Base-by-base conservation (phyloP, 306 rosid genomes). In the Abrus precatorius region DNA sequence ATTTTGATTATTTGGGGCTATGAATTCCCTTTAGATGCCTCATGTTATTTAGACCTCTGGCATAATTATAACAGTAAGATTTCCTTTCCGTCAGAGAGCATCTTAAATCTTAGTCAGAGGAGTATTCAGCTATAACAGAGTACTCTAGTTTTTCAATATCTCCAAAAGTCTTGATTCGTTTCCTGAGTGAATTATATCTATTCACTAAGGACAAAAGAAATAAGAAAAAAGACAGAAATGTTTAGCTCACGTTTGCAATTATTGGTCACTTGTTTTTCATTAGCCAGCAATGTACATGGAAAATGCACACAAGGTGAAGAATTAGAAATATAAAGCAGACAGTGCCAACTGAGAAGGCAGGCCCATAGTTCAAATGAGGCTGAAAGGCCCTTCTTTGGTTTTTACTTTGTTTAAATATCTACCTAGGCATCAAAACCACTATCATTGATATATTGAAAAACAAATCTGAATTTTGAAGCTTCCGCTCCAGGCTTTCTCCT, bases 401-500 rank as follows among this genome's bases (percentile, higher is more conserved):
- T 66, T 62, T 20, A 20, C 79, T 80, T 75, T 84, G 89, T 85
- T 88, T 87, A 48, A 88, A 36, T 75, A 77, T 87, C 88, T 62
- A 88, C 38, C 59, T 84, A 88, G 56, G 78, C 85, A 77, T 71
- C 66, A 71, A 85, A 64, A 44, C 88, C 92, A 81, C 50, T 74
- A 69, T 79, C 82, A 77, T 81, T 89, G 56, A 84, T 12, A 20
- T 91, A 81, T 76, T 83, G 83, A 83, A 87, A 85, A 83, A 86
- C 83, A 72, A 20, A 74, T 33, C 52, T 87, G 87, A 60, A 59
- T 32, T 48, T 41, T 69, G 41, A 90, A 87, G 93, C 86, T 94
- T 89, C 30, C 86, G 83, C 45, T 80, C 92, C 82, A 76, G 64
- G 50, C 63, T 89, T 60, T 84, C 91, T 29, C 87, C 87, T 69